These are phyloP conservation scores for Eucalyptus cloeziana DNA, from an alignment of 345 rosid genomes.

Conservation along the genomic window DNA sequence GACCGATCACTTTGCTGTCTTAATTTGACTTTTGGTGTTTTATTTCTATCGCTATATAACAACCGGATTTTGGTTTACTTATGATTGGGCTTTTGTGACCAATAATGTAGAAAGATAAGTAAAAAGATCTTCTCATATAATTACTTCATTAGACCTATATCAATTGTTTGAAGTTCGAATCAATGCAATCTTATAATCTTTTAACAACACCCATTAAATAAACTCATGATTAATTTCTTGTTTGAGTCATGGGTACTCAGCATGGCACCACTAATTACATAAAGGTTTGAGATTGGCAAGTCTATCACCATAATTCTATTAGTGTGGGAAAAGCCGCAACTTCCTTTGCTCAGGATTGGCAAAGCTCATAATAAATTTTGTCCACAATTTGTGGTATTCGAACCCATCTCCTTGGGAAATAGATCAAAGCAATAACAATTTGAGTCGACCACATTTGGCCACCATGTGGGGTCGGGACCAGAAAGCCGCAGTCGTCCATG, in stretches of 20 bases:
- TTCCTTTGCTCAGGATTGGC: not conserved
- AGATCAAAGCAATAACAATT: not conserved
- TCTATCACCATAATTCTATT: not conserved
- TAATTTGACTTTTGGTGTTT: not conserved
- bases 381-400: not conserved
- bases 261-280: fast-evolving
- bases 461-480: not conserved
- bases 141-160: not conserved
- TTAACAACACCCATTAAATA: fast-evolving
- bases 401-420: not conserved
- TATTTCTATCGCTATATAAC: not conserved
- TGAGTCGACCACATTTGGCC: not conserved
- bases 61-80: not conserved
- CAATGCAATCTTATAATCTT: too few species aligned
- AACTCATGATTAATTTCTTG: fast-evolving
- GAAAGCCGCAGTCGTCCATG: not conserved
- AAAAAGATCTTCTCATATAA: not conserved
- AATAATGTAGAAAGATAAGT: not conserved
- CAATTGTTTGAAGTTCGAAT: too few species aligned
- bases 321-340: not conserved
- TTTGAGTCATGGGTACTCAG: not conserved
- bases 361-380: not conserved
- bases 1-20: not conserved
- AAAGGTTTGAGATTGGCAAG: not conserved
- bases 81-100: not conserved